These are phyloP conservation scores for Penicillium samsonianum DNA, from an alignment of 495 filamentous ascomycete genomes.

Conservation along the genomic window DNA sequence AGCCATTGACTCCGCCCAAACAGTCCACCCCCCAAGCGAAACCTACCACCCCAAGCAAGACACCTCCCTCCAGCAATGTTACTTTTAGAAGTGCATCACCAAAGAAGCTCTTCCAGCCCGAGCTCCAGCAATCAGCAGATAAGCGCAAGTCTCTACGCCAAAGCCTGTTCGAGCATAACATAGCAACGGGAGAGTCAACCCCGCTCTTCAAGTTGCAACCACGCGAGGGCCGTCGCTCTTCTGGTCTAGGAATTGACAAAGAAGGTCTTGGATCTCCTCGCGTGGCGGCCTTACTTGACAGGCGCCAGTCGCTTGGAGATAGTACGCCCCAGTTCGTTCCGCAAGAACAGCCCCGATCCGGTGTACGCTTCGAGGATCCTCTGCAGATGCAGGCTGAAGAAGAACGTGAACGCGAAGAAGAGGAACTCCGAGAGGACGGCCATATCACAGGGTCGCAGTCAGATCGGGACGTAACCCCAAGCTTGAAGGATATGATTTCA, in stretches of 20 bases:
- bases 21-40: slow-evolving; percentile 52
- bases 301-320: slow-evolving; percentile 70
- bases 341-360: slow-evolving; percentile 42
- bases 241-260: slow-evolving; percentile 73
- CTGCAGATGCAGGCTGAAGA: slow-evolving; percentile 66
- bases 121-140: slow-evolving; percentile 45
- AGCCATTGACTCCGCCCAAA: slow-evolving; percentile 51
- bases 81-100: slow-evolving; percentile 52
- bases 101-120: slow-evolving; percentile 54
- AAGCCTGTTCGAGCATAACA: slow-evolving; percentile 61
- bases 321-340: slow-evolving; percentile 63
- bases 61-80: slow-evolving; percentile 50
- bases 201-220: slow-evolving; percentile 68
- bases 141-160: slow-evolving; percentile 39
- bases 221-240: slow-evolving; percentile 60
- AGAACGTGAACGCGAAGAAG: slow-evolving; percentile 65
- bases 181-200: slow-evolving; percentile 56
- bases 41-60: slow-evolving; percentile 55
- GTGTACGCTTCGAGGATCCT: slow-evolving; percentile 67
- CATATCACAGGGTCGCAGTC: slow-evolving; percentile 52
- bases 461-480: slow-evolving; percentile 61
- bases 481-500: slow-evolving; percentile 73
- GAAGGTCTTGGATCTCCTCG: slow-evolving; percentile 77
- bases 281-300: slow-evolving; percentile 71
- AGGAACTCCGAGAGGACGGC: slow-evolving; percentile 62